Base-by-base conservation (phyloP, 306 rosid genomes). In the Cajanus cajan region DNA sequence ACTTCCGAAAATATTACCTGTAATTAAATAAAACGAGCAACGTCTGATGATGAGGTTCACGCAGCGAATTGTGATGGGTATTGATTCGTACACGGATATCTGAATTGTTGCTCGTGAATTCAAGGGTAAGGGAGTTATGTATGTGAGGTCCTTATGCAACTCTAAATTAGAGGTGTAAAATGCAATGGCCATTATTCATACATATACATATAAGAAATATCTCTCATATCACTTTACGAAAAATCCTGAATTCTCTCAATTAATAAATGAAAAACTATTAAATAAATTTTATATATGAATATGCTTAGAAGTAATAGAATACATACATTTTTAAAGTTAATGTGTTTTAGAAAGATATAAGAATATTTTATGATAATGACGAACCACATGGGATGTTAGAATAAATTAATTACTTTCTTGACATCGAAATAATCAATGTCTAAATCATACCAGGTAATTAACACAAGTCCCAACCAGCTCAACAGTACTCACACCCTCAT, bases 391-490 rank as follows among this genome's bases (percentile, higher is more conserved):
- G 12, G 55, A 34, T 3, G 41, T 22, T 9, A 36, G 75, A 65
- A 36, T 54, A 59, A 40, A 47, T 34, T 21, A 71, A 44, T 43
- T 71, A 48, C 10, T 37, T 18, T 24, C 24, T 13, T 25, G n/a
- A 41, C 52, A 28, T 54, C 22, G 45, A 48, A 71, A 41, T 41
- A 34, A 77, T 78, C 66, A 21, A n/a, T 66, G 64, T 68, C 51
- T 19, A 72, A 72, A 78, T 80, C 39, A 22, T 31, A 63, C 4
- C n/a, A n/a, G n/a, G n/a, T n/a, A n/a, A n/a, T n/a, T 34, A 72
- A 48, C 85, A 12, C 11, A 64, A 65, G 79, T 72, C 50, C 57
- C 67, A 36, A 78, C 69, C 83, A 78, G 86, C 86, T 78, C 86
- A 83, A 41, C 64, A n/a, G 21, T 10, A 54, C 58, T 31, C 66